Conservation (phyloP, 345 rosid genomes). For the Pugionium cornutum region DNA sequence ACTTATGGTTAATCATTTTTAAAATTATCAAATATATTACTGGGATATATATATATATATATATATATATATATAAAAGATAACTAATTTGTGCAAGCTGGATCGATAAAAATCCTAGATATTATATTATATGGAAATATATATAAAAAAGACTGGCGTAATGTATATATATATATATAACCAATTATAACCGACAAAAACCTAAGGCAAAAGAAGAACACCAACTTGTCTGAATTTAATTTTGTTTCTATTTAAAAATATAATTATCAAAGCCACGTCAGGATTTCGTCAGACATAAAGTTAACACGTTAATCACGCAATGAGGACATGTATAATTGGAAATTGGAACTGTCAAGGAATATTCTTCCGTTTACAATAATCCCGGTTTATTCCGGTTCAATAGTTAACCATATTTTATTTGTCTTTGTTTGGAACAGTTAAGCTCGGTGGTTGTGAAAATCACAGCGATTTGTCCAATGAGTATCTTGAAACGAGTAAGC, state of each 20-base stretch:
- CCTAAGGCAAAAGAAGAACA: not conserved
- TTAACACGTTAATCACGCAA: constrained; percentile 36
- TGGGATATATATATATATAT: not conserved
- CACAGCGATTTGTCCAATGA: constrained; percentile 72
- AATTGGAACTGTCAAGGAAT: constrained; percentile 30
- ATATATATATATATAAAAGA: not conserved
- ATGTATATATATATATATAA: too few species aligned
- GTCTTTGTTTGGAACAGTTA: constrained; percentile 46
- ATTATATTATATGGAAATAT: not conserved
- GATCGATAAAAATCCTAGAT: not conserved
- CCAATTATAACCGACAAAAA: not conserved
- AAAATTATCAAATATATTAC: not conserved
- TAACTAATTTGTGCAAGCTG: not conserved
- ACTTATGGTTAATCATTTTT: not conserved
- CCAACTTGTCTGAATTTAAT: constrained; percentile 15
- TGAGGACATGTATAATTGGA: not conserved
- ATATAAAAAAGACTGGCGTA: not conserved
- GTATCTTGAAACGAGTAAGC: constrained; percentile 58
- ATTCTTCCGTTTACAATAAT: constrained; percentile 2
- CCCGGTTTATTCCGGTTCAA: constrained; percentile 27
- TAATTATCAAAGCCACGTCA: constrained; percentile 28
- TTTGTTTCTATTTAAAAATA: not conserved
- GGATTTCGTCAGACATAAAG: constrained; percentile 15
- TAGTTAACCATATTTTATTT: not conserved
- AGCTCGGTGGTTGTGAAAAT: constrained; percentile 69